A percentile compares a stretch with the other conserved stretches of the same genome.
Evolutionary conservation across 129 eudicot genomes (phyloP).

Genomic region (Solidago caesia): DNA sequence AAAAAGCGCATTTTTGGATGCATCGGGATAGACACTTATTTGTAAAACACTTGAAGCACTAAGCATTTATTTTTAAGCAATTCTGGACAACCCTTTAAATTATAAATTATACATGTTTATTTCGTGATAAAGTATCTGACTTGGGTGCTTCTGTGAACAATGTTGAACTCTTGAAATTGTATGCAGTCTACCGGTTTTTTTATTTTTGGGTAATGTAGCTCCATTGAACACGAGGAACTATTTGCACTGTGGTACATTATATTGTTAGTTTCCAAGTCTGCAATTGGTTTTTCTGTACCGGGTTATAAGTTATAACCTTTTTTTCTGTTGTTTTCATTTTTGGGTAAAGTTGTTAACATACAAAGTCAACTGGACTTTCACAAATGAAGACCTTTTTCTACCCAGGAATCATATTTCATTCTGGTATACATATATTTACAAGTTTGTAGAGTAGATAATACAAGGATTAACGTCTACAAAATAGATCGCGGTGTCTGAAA

Average conservation of each 20-base stretch:
- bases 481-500: conserved; percentile 10
- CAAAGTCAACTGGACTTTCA: not conserved
- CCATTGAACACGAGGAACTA: not conserved
- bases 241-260: not conserved
- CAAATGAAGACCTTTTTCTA: conserved; percentile 8
- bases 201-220: not conserved
- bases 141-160: no score
- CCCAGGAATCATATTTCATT: conserved; percentile 11
- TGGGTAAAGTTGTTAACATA: conserved; percentile 7
- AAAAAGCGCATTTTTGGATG: no score
- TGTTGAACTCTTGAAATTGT: not conserved
- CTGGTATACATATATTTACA: conserved; percentile 8
- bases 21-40: no score
- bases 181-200: not conserved
- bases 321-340: not conserved
- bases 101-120: no score
- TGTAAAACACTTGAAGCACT: no score
- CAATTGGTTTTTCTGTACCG: not conserved
- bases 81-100: no score
- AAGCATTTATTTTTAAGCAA: no score
- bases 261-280: not conserved
- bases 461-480: conserved; percentile 11
- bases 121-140: no score
- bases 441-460: conserved; percentile 18
- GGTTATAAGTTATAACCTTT: conserved; percentile 15